Evolutionary conservation across 2,329 filamentous ascomycete species (phyloP).

Genomic region (Ophiostoma populinum): DNA sequence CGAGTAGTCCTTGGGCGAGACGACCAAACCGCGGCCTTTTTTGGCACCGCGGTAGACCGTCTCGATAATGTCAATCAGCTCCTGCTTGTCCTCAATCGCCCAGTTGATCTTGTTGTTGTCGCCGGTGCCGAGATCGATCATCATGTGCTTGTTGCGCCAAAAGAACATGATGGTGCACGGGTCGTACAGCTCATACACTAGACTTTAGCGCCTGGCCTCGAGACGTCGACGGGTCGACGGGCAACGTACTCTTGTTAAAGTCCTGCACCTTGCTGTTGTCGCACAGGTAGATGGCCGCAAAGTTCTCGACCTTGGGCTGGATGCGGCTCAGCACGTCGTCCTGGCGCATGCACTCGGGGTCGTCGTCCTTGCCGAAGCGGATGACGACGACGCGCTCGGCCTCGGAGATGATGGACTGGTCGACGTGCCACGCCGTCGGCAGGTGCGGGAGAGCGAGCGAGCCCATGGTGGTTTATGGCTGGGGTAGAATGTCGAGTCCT

Average conservation of each 20-base stretch:
- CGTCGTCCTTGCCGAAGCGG: constrained; percentile 76
- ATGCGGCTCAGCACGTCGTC: constrained; percentile 93
- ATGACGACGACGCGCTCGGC: constrained; percentile 89
- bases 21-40: constrained; percentile 90
- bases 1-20: constrained; percentile 73
- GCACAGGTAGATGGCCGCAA: constrained; percentile 82
- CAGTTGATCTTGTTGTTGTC: constrained; percentile 58
- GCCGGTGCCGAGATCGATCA: constrained; percentile 92
- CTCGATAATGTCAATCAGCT: constrained; percentile 96
- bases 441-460: constrained; percentile 1
- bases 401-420: constrained; percentile 80
- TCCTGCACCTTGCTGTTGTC: constrained; percentile 80
- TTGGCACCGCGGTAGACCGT: constrained; percentile 97
- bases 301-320: constrained; percentile 85
- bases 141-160: constrained; percentile 97
- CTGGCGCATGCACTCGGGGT: constrained; percentile 56
- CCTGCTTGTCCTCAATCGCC: constrained; percentile 80
- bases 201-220: constrained; percentile 33
- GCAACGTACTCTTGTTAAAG: constrained; percentile 47
- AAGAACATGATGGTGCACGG: constrained; percentile 76
- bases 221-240: constrained; percentile 31
- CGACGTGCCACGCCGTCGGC: constrained; percentile 61
- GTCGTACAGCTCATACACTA: constrained; percentile 62
- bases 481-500: no score
- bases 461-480: background rate